These are phyloP conservation scores for Picochlorum sp. DNA, from an alignment of 139 green algal genomes.

Conservation along the genomic window DNA sequence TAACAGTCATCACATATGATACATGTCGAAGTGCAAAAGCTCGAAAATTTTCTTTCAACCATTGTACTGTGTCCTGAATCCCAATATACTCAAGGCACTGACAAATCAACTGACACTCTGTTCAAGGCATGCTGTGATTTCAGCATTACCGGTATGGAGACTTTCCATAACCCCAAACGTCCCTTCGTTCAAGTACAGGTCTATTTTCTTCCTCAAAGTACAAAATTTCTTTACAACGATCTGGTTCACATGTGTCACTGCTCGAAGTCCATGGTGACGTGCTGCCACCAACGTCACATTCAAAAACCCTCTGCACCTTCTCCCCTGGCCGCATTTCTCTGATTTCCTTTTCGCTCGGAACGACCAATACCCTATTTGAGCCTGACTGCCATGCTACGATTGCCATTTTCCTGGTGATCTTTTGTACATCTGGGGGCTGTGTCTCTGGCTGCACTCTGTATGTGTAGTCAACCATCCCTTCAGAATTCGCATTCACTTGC, in stretches of 20 bases:
- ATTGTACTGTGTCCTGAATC: no score
- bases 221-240: conserved; percentile 10
- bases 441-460: conserved; percentile 59
- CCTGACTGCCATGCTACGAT: conserved; percentile 91
- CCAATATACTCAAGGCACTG: no score
- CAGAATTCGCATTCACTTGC: conserved; percentile 56
- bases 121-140: neutral
- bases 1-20: no score
- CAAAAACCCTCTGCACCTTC: conserved; percentile 26
- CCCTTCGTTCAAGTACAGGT: conserved; percentile 55
- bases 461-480: conserved; percentile 68
- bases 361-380: conserved; percentile 68
- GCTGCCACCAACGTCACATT: neutral
- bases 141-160: neutral
- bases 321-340: conserved; percentile 24
- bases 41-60: no score
- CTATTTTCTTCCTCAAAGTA: conserved; percentile 31
- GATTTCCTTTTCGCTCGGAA: conserved; percentile 53
- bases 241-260: neutral
- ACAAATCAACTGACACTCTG: neutral
- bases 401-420: conserved; percentile 83
- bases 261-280: conserved; percentile 27
- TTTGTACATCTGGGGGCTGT: conserved; percentile 63
- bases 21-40: no score
- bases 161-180: conserved; percentile 51